Conservation (phyloP, 257 asterid species). For the Solanum commersonii region DNA sequence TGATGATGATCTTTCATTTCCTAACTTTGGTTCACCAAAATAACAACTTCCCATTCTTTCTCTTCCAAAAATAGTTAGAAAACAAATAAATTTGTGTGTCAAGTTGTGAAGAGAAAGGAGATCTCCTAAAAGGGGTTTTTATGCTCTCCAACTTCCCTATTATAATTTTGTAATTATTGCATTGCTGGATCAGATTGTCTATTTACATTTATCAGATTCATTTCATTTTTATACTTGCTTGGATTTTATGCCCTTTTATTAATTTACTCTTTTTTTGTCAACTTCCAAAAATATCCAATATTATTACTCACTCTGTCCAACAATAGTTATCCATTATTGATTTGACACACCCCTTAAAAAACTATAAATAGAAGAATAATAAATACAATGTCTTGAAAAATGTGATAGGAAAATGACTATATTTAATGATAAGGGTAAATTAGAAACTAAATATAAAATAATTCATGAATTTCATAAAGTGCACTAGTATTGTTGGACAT, state of each 20-base stretch:
- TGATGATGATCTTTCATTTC: constrained; percentile 32
- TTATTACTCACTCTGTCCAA: neutral
- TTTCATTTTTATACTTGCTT: constrained; percentile 22
- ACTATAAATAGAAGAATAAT: too few relatives aligned
- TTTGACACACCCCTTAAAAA: too few relatives aligned
- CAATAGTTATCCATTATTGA: too few relatives aligned
- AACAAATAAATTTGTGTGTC: neutral
- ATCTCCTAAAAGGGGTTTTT: constrained; percentile 26
- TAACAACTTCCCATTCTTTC: constrained; percentile 55
- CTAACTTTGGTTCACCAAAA: constrained; percentile 43
- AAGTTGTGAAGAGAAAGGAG: constrained; percentile 3
- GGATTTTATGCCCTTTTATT: constrained; percentile 14
- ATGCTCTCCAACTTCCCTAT: constrained; percentile 7
- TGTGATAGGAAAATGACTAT: too few relatives aligned
- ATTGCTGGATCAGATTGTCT: constrained; percentile 77
- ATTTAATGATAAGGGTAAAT: too few relatives aligned
- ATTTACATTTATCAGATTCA: constrained; percentile 33
- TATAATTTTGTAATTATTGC: constrained; percentile 59
- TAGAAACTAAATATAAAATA: too few relatives aligned
- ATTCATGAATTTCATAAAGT: too few relatives aligned
- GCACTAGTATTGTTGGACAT: too few relatives aligned
- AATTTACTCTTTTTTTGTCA: constrained; percentile 7
- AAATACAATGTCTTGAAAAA: too few relatives aligned
- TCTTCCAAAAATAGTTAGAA: neutral
- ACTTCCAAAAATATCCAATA: constrained; percentile 14